A percentile compares a stretch with the other conserved stretches of the same genome.
Conservation (phyloP, 768 basidiomycete genomes). For the Kwoniella heveanensis region DNA sequence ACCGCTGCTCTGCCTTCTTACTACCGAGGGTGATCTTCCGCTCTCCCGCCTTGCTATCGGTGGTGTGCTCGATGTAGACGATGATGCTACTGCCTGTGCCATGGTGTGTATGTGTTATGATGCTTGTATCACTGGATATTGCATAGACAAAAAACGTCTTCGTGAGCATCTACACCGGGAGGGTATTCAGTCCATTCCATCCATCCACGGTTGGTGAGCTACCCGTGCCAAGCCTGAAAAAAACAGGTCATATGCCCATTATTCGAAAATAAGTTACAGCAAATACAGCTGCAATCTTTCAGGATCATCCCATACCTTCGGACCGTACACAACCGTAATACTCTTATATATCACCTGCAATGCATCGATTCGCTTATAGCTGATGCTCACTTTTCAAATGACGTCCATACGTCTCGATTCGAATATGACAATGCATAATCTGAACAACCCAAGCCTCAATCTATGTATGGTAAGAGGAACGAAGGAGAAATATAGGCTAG, state of each 20-base stretch:
- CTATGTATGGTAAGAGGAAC: neutral
- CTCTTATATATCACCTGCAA: too few relatives aligned
- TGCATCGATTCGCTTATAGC: too few relatives aligned
- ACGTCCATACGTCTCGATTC: neutral
- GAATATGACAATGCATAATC: neutral
- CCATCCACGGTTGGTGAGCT: too few relatives aligned
- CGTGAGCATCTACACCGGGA: too few relatives aligned
- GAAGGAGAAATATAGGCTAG: neutral
- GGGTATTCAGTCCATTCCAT: too few relatives aligned
- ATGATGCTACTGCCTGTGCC: neutral
- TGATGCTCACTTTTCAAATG: too few relatives aligned
- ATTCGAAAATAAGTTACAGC: constrained; percentile 3
- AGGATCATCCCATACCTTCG: neutral
- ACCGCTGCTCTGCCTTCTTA: constrained; percentile 4
- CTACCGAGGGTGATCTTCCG: neutral
- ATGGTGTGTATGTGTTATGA: neutral
- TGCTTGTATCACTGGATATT: too few relatives aligned
- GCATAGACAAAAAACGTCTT: too few relatives aligned
- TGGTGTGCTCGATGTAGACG: neutral
- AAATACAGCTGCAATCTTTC: too few relatives aligned
- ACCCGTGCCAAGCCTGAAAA: neutral
- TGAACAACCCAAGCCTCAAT: neutral
- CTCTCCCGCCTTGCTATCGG: neutral
- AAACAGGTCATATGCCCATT: neutral
- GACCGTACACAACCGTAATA: neutral